Evolutionary conservation across 164 flowering plant genomes (phyloP), one percentile per base, ranked within the genome.

Genomic region (Stephania japonica): DNA sequence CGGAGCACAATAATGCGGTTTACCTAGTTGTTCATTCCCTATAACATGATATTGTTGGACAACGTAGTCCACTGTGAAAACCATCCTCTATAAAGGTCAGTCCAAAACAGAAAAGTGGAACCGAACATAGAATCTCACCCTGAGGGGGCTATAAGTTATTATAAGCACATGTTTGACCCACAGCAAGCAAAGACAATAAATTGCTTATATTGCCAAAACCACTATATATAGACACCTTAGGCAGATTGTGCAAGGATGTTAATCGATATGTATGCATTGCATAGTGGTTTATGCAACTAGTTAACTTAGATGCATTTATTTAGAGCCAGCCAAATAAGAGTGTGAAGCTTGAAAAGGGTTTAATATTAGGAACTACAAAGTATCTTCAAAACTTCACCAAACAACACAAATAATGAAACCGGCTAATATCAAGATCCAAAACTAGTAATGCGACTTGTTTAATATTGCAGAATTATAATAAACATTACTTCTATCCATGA

Each of bases 341-440:
- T 8, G 50, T 47, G 53, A 47, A 47, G 16, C 53, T 47, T 12
- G 16, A 47, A 47, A 47, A 44, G 7, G 16, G 13, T 8, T 8
- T 47, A 47, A 16, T 16, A 47, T 16, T 47, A 14, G 16, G 0
- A 47, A 47, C 53, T 47, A 47, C 16, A 3, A 12, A 47, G 12
- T 47, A 11, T 16, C 53, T 14, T 47, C 53, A 47, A 16, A 47
- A 47, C 53, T 47, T 47, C 53, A 9, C 14, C 42, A 42, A 8
- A 53, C 21, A 75, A 75, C 38, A 61, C 10, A 67, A 26, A 25
- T 1, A n/a, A 24, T 2, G 8, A 65, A 26, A 42, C 5, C 7
- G 43, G 56, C 44, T n/a, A 69, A 69, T 75, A 21, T 53, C 32
- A 56, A 65, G 68, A 24, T 50, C 56, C 62, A 63, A 44, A 69